Evolutionary conservation across 2,329 filamentous ascomycete genomes (phyloP), one percentile per base, ranked within the genome.

Genomic region (Arachnomyces sp.): DNA sequence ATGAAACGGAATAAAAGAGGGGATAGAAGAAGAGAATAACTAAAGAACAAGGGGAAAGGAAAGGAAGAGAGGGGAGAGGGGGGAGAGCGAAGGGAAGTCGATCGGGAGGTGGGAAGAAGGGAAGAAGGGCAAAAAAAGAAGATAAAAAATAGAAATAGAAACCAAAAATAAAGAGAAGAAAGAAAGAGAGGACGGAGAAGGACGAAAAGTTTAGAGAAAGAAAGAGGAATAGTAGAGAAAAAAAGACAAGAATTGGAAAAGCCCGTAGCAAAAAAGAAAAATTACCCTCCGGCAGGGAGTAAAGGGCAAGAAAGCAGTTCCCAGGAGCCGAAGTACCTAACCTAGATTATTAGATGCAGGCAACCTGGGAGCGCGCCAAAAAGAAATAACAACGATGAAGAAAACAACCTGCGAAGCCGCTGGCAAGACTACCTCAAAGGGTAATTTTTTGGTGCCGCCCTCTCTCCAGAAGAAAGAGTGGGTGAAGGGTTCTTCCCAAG

Each of bases 101-200:
- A 28, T 44, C 40, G 32, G 42, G 44, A 47, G 43, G 44, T 18
- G 36, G 40, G 36, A 40, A 40, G 45, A 39, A 39, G 38, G 47
- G 32, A 32, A 42, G 29, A 47, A 41, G 43, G 46, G 42, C 42
- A 47, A 36, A 38, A 43, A 34, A 47, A 49, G 44, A 25, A 34
- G 42, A 45, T 40, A 34, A 39, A 46, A 41, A 18, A 42, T 42
- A 39, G 18, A 41, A 40, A 43, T 43, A 46, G 39, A 49, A 43
- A 47, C 45, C n/a, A 39, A 50, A 43, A 46, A 36, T 35, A 35
- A 37, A 31, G 40, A 46, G 20, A 16, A 34, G 35, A 39, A 34
- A 34, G 41, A 40, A 31, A 43, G 32, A 14, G 29, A 29, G 33
- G 5, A 17, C 14, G 13, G 31, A 36, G 28, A 13, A 12, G 31